Conservation (phyloP, 2,329 filamentous ascomycete species). For the Botrytis paeoniae region DNA sequence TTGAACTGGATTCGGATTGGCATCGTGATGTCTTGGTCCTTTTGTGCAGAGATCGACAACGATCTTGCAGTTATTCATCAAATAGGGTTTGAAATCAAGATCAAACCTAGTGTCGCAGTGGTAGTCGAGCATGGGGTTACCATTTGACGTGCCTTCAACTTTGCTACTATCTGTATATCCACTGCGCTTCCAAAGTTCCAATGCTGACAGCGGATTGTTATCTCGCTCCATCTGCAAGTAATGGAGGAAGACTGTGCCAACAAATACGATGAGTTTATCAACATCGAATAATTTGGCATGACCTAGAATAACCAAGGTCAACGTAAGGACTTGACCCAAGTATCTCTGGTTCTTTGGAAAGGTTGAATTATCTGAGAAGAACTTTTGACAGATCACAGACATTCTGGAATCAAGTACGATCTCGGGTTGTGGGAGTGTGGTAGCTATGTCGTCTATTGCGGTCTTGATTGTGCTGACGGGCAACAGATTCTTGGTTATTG, state of each 20-base stretch:
- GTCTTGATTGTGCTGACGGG: too few species aligned
- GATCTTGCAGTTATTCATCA: neutral
- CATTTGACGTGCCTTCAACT: neutral
- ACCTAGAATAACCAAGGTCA: neutral
- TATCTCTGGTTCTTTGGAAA: neutral
- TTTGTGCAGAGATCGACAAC: neutral
- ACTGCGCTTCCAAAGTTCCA: neutral
- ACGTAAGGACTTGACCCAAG: neutral
- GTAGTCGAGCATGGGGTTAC: neutral
- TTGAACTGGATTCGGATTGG: too few species aligned
- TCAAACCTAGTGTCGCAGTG: neutral
- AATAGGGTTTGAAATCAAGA: neutral
- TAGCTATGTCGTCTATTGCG: neutral
- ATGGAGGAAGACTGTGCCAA: neutral
- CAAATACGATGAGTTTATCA: neutral
- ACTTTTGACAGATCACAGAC: neutral
- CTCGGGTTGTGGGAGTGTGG: neutral
- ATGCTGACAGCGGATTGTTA: neutral
- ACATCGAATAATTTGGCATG: neutral
- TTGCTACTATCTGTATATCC: neutral
- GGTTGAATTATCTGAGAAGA: neutral
- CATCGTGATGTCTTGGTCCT: fast-evolving
- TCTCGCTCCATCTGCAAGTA: neutral
- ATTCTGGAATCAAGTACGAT: neutral
- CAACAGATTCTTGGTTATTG: neutral